Evolutionary conservation across 495 filamentous ascomycete genomes (phyloP).

Genomic region (Daldinia grandis): DNA sequence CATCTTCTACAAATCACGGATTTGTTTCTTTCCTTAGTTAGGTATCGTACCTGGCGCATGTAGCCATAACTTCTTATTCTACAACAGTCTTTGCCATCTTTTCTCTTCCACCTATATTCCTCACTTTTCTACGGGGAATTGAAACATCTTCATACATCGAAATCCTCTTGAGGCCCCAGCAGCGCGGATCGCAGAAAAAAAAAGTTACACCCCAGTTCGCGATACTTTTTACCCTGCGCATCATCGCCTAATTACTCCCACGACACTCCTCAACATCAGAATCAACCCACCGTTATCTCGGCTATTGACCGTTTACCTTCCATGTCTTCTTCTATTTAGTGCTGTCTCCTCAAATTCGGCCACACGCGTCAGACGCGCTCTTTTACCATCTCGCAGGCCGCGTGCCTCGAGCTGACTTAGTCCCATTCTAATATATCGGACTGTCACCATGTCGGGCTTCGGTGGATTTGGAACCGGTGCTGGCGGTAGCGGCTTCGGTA

Average conservation of each 20-base stretch:
- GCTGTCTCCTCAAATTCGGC: conserved; percentile 21
- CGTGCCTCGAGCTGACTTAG: conserved; percentile 23
- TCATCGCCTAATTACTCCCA: conserved; percentile 10
- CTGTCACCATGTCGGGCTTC: conserved; percentile 57
- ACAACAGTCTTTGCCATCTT: conserved; percentile 17
- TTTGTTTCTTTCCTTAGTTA: conserved; percentile 24
- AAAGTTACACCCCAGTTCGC: conserved; percentile 35
- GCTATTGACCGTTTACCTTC: conserved; percentile 29
- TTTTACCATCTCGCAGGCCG: conserved; percentile 21
- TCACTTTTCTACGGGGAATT: conserved; percentile 11
- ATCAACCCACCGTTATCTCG: conserved; percentile 17
- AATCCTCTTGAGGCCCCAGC: conserved; percentile 28
- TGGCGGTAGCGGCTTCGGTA: conserved; percentile 51
- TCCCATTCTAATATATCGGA: conserved; percentile 23
- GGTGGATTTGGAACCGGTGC: conserved; percentile 45
- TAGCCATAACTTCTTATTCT: conserved; percentile 28
- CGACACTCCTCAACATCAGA: conserved; percentile 9
- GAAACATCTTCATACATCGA: conserved; percentile 10
- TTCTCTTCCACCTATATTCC: conserved; percentile 11
- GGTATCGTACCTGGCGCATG: conserved; percentile 12
- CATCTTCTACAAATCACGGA: conserved; percentile 18
- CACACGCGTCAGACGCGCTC: conserved; percentile 44
- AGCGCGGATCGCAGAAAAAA: conserved; percentile 39
- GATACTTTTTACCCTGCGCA: conserved; percentile 30
- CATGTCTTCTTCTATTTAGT: conserved; percentile 43